Conservation (phyloP, 2,329 filamentous ascomycete species). For the Clonostachys chloroleuca region DNA sequence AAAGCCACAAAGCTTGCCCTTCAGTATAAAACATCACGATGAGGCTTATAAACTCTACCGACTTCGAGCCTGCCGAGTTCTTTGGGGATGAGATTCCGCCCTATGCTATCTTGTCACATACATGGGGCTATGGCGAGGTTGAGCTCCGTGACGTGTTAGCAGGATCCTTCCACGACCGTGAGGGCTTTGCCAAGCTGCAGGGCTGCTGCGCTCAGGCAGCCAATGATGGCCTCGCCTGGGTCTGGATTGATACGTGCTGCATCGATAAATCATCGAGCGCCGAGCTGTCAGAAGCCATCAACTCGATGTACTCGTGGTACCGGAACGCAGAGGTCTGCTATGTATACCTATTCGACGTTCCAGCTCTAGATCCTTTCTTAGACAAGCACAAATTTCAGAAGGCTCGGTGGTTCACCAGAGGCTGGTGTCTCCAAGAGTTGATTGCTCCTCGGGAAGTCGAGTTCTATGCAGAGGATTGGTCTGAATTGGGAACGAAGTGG, state of each 20-base stretch:
- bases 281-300: constrained; percentile 5
- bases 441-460: constrained; percentile 6
- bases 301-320: constrained; percentile 12
- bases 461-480: constrained; percentile 15
- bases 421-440: constrained; percentile 9
- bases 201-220: neutral
- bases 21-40: neutral
- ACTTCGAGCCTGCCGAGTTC: constrained; percentile 2
- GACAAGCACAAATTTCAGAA: neutral
- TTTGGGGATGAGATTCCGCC: constrained; percentile 10
- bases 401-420: constrained; percentile 3
- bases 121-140: constrained; percentile 18
- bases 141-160: constrained; percentile 8
- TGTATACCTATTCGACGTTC: constrained; percentile 4
- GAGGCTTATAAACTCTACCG: neutral
- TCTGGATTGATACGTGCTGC: constrained; percentile 11
- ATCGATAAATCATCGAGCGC: constrained; percentile 12
- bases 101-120: constrained; percentile 24
- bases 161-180: neutral
- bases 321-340: constrained; percentile 5
- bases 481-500: neutral
- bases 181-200: neutral
- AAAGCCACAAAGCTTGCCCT: too few species aligned
- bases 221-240: neutral
- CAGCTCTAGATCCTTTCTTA: neutral